These are phyloP conservation scores for Phytophthora sp. DNA, from an alignment of 352 stramenopile species.

Conservation along the genomic window DNA sequence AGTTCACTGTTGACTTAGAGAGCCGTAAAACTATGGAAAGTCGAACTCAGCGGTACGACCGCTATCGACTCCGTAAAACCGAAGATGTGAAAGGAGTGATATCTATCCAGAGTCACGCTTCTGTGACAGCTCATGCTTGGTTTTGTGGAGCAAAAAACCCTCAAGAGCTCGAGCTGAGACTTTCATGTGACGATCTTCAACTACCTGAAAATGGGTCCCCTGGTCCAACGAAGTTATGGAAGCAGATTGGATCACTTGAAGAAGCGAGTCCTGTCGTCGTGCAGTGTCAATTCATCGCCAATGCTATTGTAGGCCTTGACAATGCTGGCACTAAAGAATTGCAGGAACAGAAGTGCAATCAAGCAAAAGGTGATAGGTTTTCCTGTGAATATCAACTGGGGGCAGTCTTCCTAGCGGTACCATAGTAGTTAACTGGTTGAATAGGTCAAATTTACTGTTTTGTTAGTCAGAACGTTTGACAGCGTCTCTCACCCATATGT, in stretches of 20 bases:
- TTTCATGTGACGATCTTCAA: conserved; percentile 50
- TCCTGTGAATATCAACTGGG: conserved; percentile 40
- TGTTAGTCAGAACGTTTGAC: background rate
- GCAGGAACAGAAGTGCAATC: too few species aligned
- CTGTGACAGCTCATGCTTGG: conserved; percentile 38
- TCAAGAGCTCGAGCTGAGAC: conserved; percentile 19
- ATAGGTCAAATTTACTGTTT: background rate
- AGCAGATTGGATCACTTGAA: conserved; percentile 74
- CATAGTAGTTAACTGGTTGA: conserved; percentile 32
- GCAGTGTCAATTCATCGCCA: conserved; percentile 69
- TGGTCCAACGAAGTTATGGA: conserved; percentile 58
- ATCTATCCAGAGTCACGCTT: conserved; percentile 44
- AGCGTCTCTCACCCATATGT: background rate
- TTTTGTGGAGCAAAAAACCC: conserved; percentile 26
- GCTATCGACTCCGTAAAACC: conserved; percentile 49
- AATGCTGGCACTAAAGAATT: too few species aligned
- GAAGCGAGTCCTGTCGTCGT: conserved; percentile 68
- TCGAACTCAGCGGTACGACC: conserved; percentile 60
- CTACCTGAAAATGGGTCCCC: conserved; percentile 34
- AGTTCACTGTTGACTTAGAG: conserved; percentile 49
- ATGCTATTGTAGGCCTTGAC: conserved; percentile 6
- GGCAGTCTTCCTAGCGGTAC: conserved; percentile 66
- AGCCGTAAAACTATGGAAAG: conserved; percentile 63
- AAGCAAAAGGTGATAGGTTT: conserved; percentile 11
- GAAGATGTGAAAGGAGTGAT: background rate